Percentiles rank a stretch among this genome's conserved stretches.
These are phyloP conservation scores for Trypethelium eluteriae DNA, from an alignment of 495 filamentous ascomycete species.

Conservation along the genomic window DNA sequence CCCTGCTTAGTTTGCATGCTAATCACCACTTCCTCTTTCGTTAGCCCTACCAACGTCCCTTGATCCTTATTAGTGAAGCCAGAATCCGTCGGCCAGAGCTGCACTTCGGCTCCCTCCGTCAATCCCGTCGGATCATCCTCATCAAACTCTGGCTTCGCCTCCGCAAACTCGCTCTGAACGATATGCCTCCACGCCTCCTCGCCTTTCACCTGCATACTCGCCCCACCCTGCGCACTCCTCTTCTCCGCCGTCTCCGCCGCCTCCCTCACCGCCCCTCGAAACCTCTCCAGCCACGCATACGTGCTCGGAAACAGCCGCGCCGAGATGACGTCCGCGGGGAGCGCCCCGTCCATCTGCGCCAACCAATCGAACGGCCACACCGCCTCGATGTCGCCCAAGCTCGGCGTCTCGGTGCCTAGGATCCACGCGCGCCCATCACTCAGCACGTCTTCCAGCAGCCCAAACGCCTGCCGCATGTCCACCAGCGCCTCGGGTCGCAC, in stretches of 20 bases:
- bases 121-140: slow-evolving; percentile 39
- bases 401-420: slow-evolving; percentile 38
- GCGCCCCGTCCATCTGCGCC: slow-evolving; percentile 30
- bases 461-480: slow-evolving; percentile 38
- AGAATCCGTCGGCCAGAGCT: slow-evolving; percentile 50
- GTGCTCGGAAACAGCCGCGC: slow-evolving; percentile 43
- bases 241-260: slow-evolving; percentile 15
- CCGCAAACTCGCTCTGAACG: slow-evolving; percentile 31
- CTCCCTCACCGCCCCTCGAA: slow-evolving; percentile 33
- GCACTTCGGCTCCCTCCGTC: slow-evolving; percentile 42
- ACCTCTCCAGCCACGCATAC: slow-evolving; percentile 51
- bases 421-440: slow-evolving; percentile 54
- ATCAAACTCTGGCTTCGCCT: slow-evolving; percentile 34
- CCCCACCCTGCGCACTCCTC: no score
- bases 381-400: slow-evolving; percentile 53
- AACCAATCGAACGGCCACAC: slow-evolving; percentile 58
- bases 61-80: slow-evolving; percentile 48
- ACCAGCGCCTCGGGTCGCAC: slow-evolving; percentile 42
- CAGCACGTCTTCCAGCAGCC: slow-evolving; percentile 48
- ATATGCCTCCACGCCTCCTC: slow-evolving; percentile 43
- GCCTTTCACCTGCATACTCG: slow-evolving; percentile 34
- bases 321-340: slow-evolving; percentile 40
- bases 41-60: slow-evolving; percentile 44
- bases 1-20: slow-evolving; percentile 37
- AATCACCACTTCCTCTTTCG: slow-evolving; percentile 45